Conservation (phyloP, 202 grass and related monocot species). For the Musa balbisiana region DNA sequence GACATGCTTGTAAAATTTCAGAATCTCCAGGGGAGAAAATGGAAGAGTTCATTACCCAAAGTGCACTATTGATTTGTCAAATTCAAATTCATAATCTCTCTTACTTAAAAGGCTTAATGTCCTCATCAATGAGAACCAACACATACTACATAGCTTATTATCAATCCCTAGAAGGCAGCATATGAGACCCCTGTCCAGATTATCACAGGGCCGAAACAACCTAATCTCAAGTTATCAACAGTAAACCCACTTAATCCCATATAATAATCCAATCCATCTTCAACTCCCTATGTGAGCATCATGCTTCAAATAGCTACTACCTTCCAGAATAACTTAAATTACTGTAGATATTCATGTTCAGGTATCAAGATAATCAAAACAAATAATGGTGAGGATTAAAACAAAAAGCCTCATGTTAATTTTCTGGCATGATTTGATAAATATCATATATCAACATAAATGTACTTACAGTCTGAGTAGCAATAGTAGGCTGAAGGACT, state of each 20-base stretch:
- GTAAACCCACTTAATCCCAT: no score
- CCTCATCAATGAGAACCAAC: no score
- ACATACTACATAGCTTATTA: no score
- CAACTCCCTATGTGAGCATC: no score
- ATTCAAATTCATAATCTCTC: no score
- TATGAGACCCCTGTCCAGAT: no score
- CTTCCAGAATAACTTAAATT: neutral
- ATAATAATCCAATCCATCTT: no score
- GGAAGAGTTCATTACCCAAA: neutral
- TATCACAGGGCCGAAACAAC: no score
- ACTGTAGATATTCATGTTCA: neutral
- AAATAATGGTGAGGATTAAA: neutral
- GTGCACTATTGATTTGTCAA: no score
- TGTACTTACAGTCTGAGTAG: constrained; percentile 73
- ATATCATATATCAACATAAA: neutral
- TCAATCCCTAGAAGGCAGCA: no score
- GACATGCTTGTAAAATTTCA: neutral
- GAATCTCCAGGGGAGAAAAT: neutral
- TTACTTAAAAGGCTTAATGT: no score
- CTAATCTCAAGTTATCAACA: no score
- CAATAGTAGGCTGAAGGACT: constrained; percentile 91
- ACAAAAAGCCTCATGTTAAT: neutral
- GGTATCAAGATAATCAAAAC: neutral
- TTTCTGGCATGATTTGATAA: neutral
- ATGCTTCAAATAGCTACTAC: neutral